phyloP scores from a whole-genome alignment of 345 rosid species.

The Isatis tinctoria region DNA sequence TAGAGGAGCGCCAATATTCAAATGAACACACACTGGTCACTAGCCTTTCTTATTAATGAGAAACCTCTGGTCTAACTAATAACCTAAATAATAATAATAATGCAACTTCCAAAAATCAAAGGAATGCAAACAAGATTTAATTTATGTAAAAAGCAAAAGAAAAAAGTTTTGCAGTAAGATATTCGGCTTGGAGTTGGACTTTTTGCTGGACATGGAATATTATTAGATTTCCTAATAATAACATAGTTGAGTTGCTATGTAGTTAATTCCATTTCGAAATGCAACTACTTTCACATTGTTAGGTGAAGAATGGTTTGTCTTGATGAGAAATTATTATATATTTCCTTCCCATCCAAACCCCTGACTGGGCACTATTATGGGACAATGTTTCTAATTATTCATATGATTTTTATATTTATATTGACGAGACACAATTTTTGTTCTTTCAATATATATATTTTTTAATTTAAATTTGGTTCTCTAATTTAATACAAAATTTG shows the following conservation, averaged over 20 bases:
- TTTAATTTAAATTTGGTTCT: too few species aligned
- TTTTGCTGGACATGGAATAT: background rate
- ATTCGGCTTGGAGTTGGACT: background rate
- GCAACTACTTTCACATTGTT: conserved; percentile 2
- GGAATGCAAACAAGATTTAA: too few species aligned
- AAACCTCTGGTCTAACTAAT: background rate
- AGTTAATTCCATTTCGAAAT: background rate
- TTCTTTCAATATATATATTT: background rate
- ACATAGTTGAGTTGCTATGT: background rate
- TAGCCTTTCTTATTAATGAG: too few species aligned
- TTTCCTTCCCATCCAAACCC: too few species aligned
- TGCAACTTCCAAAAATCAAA: background rate
- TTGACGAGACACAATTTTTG: background rate
- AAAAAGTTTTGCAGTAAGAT: too few species aligned
- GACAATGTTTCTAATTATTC: conserved; percentile 1
- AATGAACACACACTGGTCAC: too few species aligned
- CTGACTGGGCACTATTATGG: background rate
- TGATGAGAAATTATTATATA: background rate
- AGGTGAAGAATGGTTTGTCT: conserved; percentile 27
- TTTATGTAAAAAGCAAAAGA: too few species aligned
- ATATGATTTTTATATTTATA: background rate
- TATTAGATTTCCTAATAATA: background rate
- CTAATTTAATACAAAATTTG: too few species aligned
- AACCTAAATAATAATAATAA: background rate
- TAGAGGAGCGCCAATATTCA: too few species aligned